Evolutionary conservation across 495 filamentous ascomycete species (phyloP), one percentile per base, ranked within the genome.

Genomic region (Xylaria bambusicola): DNA sequence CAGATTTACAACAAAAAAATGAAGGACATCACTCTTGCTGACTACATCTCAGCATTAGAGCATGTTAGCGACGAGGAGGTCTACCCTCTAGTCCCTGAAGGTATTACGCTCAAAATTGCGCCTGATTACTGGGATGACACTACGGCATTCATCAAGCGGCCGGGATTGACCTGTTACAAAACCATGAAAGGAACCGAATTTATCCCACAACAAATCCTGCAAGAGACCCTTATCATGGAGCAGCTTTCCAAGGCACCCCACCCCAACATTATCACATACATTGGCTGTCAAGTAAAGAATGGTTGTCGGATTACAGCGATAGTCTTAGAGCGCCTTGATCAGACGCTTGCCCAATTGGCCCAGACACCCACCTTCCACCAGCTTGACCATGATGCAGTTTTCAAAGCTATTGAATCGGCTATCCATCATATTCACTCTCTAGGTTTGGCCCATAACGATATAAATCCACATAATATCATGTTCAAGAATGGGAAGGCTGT

Each of bases 371-470:
- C 15, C 20, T 21, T 53, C 6, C 35, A 42, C 15, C 20, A 35
- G 7, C 31, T 53, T 5, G 36, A 53, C 15, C 18, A 17, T 2
- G 36, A 53, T 21, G 12, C 2, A 53, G 36, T 53, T 23, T 3
- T 53, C 35, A 6, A 2, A 0, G 35, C 20, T 60, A 62, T 75
- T 6, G 58, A 73, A 53, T 70, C 66, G n/a, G 64, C 66, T 23
- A 62, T 76, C 13, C n/a, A 51, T n/a, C 61, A 75, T 52, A 38
- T 76, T 17, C 73, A 75, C 50, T 45, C 54, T 1, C 56, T 68
- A 15, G 73, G 73, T 0, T 63, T 69, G 40, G 77, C 73, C 15
- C 77, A 79, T 49, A 76, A 76, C 38, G 70, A 72, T 33, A 63
- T 79, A 23, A 64, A 64, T 17, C 74, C 73, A 1, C 24, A 52